Evolutionary conservation across 805 yeast species (phyloP), one percentile per base, ranked within the genome.

Genomic region (Ogataea kodamae): DNA sequence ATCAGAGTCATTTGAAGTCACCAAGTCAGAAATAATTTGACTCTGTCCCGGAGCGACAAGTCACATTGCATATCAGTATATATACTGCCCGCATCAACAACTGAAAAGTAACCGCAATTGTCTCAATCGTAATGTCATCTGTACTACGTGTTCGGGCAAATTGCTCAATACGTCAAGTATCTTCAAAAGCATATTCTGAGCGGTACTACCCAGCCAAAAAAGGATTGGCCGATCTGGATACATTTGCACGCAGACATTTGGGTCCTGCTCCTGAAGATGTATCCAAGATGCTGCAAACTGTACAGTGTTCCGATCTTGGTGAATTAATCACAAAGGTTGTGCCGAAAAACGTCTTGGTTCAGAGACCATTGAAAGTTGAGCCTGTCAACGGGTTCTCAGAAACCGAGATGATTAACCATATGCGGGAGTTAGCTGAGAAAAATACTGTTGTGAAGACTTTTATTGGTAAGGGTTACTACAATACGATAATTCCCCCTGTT

Each of bases 401-500:
- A 59, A 70, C 81, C 38, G 81, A 87, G 57, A 79, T 90, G 81
- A 59, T 86, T 23, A 68, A 67, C 2, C 80, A 84, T 45, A 65
- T 90, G 45, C 67, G 72, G 39, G 64, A 68, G 34, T 66, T 92
- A 33, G 96, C 96, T 0, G 55, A 66, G 25, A 79, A 86, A 57
- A 92, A 92, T 67, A 74, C 74, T 50, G 70, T 82, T 21, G 73
- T 74, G 44, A 76, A 76, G 60, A 76, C 89, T 24, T 81, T 79
- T 48, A 90, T 92, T 39, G 98, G 98, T 43, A 84, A 85, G 57
- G 98, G 98, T 24, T 92, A 90, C 62, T 83, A 86, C 49, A 95
- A 95, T 39, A 90, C 97, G 1, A 68, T 74, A 33, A 67, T 86
- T 28, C 98, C 98, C 0, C 82, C 95, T 2, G 96, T 90, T 21